Evolutionary conservation across 2,329 filamentous ascomycete genomes (phyloP), one percentile per base, ranked within the genome.

Genomic region (Dothideomycetes sp.): DNA sequence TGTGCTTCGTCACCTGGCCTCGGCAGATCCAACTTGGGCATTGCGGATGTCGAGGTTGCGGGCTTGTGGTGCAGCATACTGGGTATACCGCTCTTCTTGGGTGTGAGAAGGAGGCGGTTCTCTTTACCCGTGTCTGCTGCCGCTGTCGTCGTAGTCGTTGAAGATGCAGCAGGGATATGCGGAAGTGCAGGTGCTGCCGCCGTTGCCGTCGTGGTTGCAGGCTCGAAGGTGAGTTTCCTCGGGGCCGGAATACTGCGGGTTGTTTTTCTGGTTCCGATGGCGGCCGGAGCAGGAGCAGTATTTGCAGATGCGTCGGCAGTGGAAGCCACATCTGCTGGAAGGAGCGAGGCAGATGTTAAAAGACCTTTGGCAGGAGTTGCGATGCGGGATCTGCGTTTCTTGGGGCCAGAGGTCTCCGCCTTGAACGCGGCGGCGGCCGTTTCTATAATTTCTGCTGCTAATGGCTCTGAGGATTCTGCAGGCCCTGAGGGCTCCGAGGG

Each of bases 331-430:
- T 38, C 42, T 3, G 19, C 33, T 3, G 57, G 56, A 2, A 60
- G 49, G 3, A 60, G 41, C 15, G 52, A 52, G 3, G 47, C 38
- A n/a, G 53, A 50, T 2, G 50, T 46, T 2, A 60, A 44, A 7
- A 62, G 44, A 0, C 51, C 58, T 38, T 62, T 64, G 5, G 55
- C 57, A 18, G 57, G 56, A 10, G 57, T 59, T 5, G 56, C 56
- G 27, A 60, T 52, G 5, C 54, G 50, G 12, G 55, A 58, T 10
- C 49, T 48, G 16, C 53, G 49, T 32, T 51, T 57, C 8, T 35
- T 32, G 5, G 45, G 42, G 4, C 43, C 27, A 19, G 38, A 29
- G 22, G 22, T 12, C n/a, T n/a, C n/a, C n/a, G n/a, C n/a, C n/a
- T n/a, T n/a, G n/a, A n/a, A n/a, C n/a, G n/a, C n/a, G n/a, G n/a